These are phyloP conservation scores for Inosperma sp. DNA, from an alignment of 768 basidiomycete genomes.

Conservation along the genomic window DNA sequence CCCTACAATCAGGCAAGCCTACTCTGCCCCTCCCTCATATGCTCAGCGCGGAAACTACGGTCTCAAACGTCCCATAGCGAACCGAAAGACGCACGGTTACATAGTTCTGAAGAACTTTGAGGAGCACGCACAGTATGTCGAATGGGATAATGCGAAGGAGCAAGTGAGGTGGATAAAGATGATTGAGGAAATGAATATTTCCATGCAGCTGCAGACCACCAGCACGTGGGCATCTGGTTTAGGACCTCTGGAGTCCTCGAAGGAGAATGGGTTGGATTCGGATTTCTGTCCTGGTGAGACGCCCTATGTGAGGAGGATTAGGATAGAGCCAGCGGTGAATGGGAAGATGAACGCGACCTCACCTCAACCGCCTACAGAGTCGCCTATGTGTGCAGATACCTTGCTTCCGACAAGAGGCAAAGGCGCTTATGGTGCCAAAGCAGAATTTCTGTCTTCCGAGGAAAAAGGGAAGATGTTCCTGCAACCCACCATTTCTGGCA, in stretches of 20 bases:
- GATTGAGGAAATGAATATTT: conserved; percentile 57
- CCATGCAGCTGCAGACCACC: conserved; percentile 24
- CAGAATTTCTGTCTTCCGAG: background rate
- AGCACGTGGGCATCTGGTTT: conserved; percentile 38
- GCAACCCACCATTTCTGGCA: conserved; percentile 50
- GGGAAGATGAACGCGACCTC: too few relatives aligned
- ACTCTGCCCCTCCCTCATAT: conserved; percentile 64
- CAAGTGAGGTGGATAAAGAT: conserved; percentile 65
- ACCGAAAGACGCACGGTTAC: conserved; percentile 57
- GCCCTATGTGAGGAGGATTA: conserved; percentile 4
- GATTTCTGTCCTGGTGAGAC: conserved; percentile 31
- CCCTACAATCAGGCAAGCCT: conserved; percentile 72
- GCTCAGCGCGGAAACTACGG: conserved; percentile 80
- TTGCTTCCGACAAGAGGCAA: conserved; percentile 17
- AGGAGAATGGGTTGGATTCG: conserved; percentile 23
- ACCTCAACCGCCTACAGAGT: background rate
- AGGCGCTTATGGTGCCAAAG: conserved; percentile 22
- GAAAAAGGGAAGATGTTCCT: conserved; percentile 14
- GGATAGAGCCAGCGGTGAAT: too few relatives aligned
- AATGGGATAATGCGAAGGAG: conserved; percentile 65
- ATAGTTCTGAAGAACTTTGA: conserved; percentile 69
- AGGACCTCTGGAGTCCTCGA: conserved; percentile 31
- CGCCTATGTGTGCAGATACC: background rate
- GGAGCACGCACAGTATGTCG: conserved; percentile 67
- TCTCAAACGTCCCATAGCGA: conserved; percentile 73